Evolutionary conservation across 495 filamentous ascomycete species (phyloP).

Genomic region (Cryomyces antarcticus): DNA sequence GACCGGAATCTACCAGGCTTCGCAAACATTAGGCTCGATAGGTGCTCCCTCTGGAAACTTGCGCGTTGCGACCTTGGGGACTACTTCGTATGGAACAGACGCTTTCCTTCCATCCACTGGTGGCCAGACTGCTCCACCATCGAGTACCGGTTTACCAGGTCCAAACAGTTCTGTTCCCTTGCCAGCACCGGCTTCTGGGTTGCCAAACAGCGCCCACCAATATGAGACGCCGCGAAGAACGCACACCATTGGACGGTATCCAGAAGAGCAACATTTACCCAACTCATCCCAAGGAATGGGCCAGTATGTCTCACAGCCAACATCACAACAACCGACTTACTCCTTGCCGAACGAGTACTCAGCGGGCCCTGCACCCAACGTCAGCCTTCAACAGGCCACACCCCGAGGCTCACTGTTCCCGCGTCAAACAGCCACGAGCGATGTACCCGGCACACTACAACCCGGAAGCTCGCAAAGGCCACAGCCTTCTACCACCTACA

Average conservation of each 20-base stretch:
- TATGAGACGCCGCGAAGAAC: slow-evolving; percentile 36
- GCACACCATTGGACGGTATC: slow-evolving; percentile 29
- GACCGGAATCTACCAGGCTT: slow-evolving; percentile 20
- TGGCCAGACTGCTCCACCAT: slow-evolving; percentile 12
- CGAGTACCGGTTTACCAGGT: slow-evolving; percentile 12
- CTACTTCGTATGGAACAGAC: slow-evolving; percentile 19
- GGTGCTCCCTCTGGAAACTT: slow-evolving; percentile 25
- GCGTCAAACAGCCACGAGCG: slow-evolving; percentile 16
- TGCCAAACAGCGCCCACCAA: slow-evolving; percentile 16
- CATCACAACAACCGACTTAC: slow-evolving; percentile 29
- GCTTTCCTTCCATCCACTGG: slow-evolving; percentile 13
- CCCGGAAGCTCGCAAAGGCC: slow-evolving; percentile 38
- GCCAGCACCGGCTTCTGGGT: slow-evolving; percentile 10
- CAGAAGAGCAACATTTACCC: slow-evolving; percentile 66
- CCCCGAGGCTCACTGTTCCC: slow-evolving; percentile 36
- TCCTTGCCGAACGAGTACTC: slow-evolving; percentile 29
- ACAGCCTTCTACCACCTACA: slow-evolving; percentile 45
- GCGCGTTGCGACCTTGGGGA: slow-evolving; percentile 16
- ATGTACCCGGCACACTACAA: slow-evolving; percentile 32
- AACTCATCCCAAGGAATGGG: slow-evolving; percentile 27
- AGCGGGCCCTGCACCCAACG: slow-evolving; percentile 31
- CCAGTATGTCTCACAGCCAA: slow-evolving; percentile 10
- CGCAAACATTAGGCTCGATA: slow-evolving; percentile 26
- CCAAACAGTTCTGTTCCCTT: slow-evolving; percentile 19
- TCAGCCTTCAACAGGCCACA: slow-evolving; percentile 45